These are phyloP conservation scores for Microsporum audouinii DNA, from an alignment of 2,329 filamentous ascomycete species.

Conservation along the genomic window DNA sequence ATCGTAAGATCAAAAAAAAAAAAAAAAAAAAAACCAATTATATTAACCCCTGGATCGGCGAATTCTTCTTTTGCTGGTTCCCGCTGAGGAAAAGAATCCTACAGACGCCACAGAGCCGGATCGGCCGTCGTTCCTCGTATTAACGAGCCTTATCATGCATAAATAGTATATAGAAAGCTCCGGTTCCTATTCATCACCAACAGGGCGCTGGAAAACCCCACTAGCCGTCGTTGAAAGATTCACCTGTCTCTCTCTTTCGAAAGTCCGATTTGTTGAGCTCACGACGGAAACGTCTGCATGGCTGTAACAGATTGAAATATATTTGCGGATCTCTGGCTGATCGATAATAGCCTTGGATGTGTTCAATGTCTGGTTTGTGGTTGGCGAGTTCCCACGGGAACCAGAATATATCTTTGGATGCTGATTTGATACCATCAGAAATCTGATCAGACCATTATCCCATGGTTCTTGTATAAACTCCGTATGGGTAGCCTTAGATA, in stretches of 20 bases:
- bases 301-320: background rate
- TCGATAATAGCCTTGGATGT: background rate
- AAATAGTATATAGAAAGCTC: no score
- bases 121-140: background rate
- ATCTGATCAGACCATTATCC: background rate
- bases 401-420: background rate
- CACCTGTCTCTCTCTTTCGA: background rate
- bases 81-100: background rate
- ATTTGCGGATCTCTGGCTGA: background rate
- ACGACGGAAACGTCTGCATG: background rate
- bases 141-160: no score
- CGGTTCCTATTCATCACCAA: no score
- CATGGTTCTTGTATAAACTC: background rate
- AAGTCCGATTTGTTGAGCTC: no score
- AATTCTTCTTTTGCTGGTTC: background rate
- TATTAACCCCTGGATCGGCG: background rate
- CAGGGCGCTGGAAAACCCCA: no score
- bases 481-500: no score
- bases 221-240: no score
- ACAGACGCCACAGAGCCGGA: background rate
- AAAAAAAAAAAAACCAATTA: background rate
- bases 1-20: background rate
- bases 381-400: background rate
- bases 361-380: background rate
- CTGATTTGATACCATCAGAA: background rate